These are phyloP conservation scores for Eucalyptus paniculata DNA, from an alignment of 345 rosid genomes.

Conservation along the genomic window DNA sequence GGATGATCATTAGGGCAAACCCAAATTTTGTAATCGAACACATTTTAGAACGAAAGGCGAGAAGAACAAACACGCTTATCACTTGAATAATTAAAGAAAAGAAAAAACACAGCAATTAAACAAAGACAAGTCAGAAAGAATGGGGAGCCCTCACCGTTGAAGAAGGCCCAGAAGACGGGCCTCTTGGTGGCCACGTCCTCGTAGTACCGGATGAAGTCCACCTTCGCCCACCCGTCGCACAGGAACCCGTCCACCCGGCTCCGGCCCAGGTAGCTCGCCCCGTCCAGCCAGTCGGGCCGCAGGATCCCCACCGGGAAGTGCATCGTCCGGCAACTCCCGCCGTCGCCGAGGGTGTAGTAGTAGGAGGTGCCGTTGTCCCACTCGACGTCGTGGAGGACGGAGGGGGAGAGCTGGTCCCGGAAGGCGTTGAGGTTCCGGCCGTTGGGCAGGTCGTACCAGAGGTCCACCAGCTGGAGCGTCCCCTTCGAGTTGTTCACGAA, in stretches of 20 bases:
- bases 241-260: conserved; percentile 29
- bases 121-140: neutral
- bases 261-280: conserved; percentile 43
- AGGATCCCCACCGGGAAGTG: conserved; percentile 44
- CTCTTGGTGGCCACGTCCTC: conserved; percentile 40
- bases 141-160: conserved; percentile 17
- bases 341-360: conserved; percentile 19
- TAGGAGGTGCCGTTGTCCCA: conserved; percentile 56
- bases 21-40: neutral
- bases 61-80: neutral
- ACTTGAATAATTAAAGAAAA: neutral
- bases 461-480: conserved; percentile 26
- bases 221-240: conserved; percentile 59
- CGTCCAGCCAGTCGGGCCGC: conserved; percentile 47
- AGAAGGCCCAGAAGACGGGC: conserved; percentile 45
- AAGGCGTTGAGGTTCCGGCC: conserved; percentile 48
- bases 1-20: neutral
- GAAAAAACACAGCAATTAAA: neutral
- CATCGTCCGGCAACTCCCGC: conserved; percentile 5
- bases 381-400: conserved; percentile 31
- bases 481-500: conserved; percentile 41
- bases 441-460: conserved; percentile 53
- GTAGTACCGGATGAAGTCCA: conserved; percentile 40
- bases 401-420: conserved; percentile 30
- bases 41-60: neutral